phyloP scores from a whole-genome alignment of 768 basidiomycete genomes.

The Krasilnikovozyma curviuscula region DNA sequence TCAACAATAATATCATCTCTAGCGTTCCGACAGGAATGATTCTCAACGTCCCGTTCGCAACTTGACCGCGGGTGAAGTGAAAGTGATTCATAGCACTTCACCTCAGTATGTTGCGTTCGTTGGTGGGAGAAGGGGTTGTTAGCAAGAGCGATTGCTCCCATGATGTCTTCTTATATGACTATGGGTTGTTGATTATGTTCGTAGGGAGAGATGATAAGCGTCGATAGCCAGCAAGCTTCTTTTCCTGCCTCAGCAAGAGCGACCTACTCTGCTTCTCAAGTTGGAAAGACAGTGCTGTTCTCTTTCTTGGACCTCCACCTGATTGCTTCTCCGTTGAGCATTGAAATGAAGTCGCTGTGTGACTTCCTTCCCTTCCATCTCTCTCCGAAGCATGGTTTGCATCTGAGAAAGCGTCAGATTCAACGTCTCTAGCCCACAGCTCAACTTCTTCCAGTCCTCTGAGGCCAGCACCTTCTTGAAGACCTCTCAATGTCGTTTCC shows the following conservation, averaged over 20 bases:
- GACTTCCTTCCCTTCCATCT: conserved; percentile 22
- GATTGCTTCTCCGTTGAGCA: conserved; percentile 23
- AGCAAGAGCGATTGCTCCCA: too few species aligned
- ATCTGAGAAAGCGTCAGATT: conserved; percentile 20
- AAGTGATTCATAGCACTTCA: too few species aligned
- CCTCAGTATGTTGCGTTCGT: too few species aligned
- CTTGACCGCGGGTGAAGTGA: too few species aligned
- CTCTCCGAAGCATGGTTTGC: conserved; percentile 22
- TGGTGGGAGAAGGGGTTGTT: too few species aligned
- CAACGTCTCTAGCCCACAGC: conserved; percentile 30
- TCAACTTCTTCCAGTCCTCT: conserved; percentile 20
- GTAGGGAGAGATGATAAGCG: too few species aligned
- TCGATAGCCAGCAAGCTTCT: conserved; percentile 8
- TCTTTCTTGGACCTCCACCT: conserved; percentile 29
- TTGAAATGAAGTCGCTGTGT: conserved; percentile 27
- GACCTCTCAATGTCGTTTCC: conserved; percentile 9
- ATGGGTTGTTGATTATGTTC: too few species aligned
- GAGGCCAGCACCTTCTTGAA: conserved; percentile 13
- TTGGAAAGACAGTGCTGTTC: conserved; percentile 26
- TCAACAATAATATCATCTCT: too few species aligned
- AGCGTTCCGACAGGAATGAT: too few species aligned
- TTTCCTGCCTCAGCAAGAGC: conserved; percentile 24
- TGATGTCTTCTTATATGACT: too few species aligned
- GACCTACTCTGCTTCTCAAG: conserved; percentile 33
- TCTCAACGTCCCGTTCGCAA: too few species aligned